Base-by-base conservation (phyloP, 2,329 filamentous ascomycete species). In the Clonostachys rhizophaga region DNA sequence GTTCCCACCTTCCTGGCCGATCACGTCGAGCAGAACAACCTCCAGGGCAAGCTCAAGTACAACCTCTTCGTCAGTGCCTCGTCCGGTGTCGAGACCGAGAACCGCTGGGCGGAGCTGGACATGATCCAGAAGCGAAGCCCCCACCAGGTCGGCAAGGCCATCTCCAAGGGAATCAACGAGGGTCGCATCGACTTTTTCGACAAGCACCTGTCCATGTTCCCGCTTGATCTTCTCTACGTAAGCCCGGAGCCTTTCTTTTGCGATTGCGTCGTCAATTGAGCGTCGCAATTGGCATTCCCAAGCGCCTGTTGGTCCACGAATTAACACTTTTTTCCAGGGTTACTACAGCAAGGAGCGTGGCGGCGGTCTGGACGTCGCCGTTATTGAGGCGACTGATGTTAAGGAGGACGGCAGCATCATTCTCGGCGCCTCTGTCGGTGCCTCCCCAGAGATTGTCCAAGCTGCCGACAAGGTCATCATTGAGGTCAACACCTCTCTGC, bases 381-480 rank as follows among this genome's bases (percentile, higher is more conserved):
- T 95, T 41, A 85, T 95, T 14, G 90, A 94, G 69, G 90, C 90
- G 3, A 88, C 85, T 14, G 89, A 88, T 47, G 95, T 95, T 62
- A 89, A 89, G 39, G 87, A 91, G 60, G 88, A 95, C 62, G 91
- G 90, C 52, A 91, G 89, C 54, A 91, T 95, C 58, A 87, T 95
- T 40, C 89, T 87, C 5, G 90, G 91, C 55, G 89, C 90, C 34
- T 90, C 85, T 10, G 89, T 95, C 24, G 90, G 90, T 47, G 90
- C 90, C 12, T 87, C 85, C 4, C 90, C 90, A 5, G 90, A 95
- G 66, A 76, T 95, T 46, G 78, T 95, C 43, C 89, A 95, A 69
- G 89, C 95, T 81, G 89, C 90, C 45, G 89, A 95, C 64, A 95
- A 95, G 74, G 78, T 95, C 68, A 90, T 95, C 60, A 89, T 95